A percentile compares a stretch with the other conserved stretches of the same genome.
Conservation (phyloP, 2,329 filamentous ascomycete genomes). For the Epichloe typhina region DNA sequence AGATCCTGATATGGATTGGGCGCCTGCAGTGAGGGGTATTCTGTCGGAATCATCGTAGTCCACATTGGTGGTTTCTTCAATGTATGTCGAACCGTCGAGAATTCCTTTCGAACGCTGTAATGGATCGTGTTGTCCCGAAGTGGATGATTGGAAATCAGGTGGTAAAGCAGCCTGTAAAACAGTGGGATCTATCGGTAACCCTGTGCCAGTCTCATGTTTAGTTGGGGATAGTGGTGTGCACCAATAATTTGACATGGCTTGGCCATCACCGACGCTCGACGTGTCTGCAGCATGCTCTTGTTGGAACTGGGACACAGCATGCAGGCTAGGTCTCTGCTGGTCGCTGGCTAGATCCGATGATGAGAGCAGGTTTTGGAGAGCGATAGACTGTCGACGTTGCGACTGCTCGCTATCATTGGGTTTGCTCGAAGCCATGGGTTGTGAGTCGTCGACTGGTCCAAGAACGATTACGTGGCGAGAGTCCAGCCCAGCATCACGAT, state of each 20-base stretch:
- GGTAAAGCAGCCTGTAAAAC: slow-evolving; percentile 42
- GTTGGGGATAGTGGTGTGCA: slow-evolving; percentile 30
- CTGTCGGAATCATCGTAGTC: slow-evolving; percentile 43
- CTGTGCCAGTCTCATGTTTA: slow-evolving; percentile 22
- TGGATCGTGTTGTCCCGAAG: slow-evolving; percentile 11
- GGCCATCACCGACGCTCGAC: slow-evolving; percentile 16
- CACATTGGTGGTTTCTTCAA: slow-evolving; percentile 18
- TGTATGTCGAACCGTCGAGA: slow-evolving; percentile 18
- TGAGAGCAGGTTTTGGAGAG: slow-evolving; percentile 47
- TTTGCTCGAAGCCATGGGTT: slow-evolving; percentile 18
- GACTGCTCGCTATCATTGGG: slow-evolving; percentile 13
- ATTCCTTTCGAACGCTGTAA: slow-evolving; percentile 17
- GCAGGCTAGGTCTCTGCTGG: neutral
- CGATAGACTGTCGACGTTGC: slow-evolving; percentile 42
- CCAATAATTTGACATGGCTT: slow-evolving; percentile 39
- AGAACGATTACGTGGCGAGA: neutral
- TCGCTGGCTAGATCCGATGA: slow-evolving; percentile 2
- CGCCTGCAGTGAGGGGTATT: slow-evolving; percentile 42
- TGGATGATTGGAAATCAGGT: slow-evolving; percentile 31
- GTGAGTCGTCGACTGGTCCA: neutral
- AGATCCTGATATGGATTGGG: slow-evolving; percentile 41
- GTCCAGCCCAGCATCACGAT: slow-evolving; percentile 3
- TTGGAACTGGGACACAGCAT: neutral
- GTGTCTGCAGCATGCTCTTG: slow-evolving; percentile 3
- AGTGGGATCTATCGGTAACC: slow-evolving; percentile 39